These are phyloP conservation scores for Aspergillus udagawae DNA, from an alignment of 2,329 filamentous ascomycete genomes.

Conservation along the genomic window DNA sequence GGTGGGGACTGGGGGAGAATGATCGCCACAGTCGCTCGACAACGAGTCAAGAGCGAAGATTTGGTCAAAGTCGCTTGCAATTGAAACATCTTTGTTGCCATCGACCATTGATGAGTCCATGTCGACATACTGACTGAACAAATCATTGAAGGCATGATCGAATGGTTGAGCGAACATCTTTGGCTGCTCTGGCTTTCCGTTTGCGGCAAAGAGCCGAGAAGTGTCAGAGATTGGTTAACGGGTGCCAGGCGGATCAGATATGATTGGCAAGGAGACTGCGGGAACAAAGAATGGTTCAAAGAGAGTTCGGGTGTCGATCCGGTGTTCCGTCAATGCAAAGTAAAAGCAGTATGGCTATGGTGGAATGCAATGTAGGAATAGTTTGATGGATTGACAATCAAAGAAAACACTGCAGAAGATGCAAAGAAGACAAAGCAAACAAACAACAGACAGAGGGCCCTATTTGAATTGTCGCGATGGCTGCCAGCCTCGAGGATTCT, in stretches of 20 bases:
- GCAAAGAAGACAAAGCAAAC: slow-evolving; percentile 43
- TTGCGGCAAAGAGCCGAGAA: slow-evolving; percentile 28
- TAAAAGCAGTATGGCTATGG: slow-evolving; percentile 5
- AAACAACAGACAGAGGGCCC: slow-evolving; percentile 36
- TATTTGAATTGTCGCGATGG: slow-evolving; percentile 35
- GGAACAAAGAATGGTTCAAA: slow-evolving; percentile 17
- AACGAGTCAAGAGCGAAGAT: slow-evolving; percentile 49
- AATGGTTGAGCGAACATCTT: slow-evolving; percentile 47
- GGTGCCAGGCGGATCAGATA: slow-evolving; percentile 19
- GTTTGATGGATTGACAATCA: slow-evolving; percentile 37
- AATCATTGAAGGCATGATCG: slow-evolving; percentile 55
- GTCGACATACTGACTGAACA: slow-evolving; percentile 62
- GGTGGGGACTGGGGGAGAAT: slow-evolving; percentile 48
- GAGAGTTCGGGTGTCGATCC: slow-evolving; percentile 18
- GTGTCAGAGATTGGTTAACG: slow-evolving; percentile 14
- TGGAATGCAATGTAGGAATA: slow-evolving; percentile 22
- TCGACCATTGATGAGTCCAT: slow-evolving; percentile 52
- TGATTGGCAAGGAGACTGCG: slow-evolving; percentile 28
- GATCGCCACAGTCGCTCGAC: slow-evolving; percentile 50
- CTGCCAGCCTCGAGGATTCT: slow-evolving; percentile 35
- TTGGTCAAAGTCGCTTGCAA: slow-evolving; percentile 48
- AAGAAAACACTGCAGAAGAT: slow-evolving; percentile 39
- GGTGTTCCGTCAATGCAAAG: slow-evolving; percentile 11
- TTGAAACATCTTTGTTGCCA: slow-evolving; percentile 46
- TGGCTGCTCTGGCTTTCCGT: slow-evolving; percentile 49